phyloP scores from a whole-genome alignment of 1,139 yeast species.

The Pichia sp. region DNA sequence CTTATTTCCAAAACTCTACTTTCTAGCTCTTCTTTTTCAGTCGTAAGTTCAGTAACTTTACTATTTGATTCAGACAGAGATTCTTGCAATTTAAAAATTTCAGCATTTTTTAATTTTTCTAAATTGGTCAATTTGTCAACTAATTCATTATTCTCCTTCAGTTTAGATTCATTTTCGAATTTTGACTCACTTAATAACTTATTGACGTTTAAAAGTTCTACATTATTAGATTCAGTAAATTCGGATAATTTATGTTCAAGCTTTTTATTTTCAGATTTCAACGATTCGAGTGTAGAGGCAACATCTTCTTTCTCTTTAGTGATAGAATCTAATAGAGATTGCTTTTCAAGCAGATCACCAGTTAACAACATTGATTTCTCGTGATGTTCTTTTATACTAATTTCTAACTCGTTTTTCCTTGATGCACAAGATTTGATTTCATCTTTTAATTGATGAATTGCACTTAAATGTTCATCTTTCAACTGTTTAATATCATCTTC shows the following conservation, averaged over 20 bases:
- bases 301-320: neutral
- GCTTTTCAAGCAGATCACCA: neutral
- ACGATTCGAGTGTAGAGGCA: neutral
- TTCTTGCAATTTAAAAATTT: neutral
- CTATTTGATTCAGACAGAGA: neutral
- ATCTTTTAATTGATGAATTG: neutral
- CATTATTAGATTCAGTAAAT: neutral
- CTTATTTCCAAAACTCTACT: neutral
- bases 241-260: neutral
- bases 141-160: neutral
- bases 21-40: neutral
- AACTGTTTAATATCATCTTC: constrained; percentile 4
- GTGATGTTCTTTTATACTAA: neutral
- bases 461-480: neutral
- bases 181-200: neutral
- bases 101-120: neutral
- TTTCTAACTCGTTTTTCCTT: neutral
- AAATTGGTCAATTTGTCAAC: neutral
- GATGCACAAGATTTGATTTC: neutral
- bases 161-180: neutral
- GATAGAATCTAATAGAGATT: neutral
- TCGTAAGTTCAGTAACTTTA: neutral
- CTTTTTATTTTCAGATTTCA: neutral
- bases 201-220: neutral
- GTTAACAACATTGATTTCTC: neutral